Evolutionary conservation across 1,284 basidiomycete species (phyloP), one percentile per base, ranked within the genome.

Genomic region (Heterobasidion annosum): DNA sequence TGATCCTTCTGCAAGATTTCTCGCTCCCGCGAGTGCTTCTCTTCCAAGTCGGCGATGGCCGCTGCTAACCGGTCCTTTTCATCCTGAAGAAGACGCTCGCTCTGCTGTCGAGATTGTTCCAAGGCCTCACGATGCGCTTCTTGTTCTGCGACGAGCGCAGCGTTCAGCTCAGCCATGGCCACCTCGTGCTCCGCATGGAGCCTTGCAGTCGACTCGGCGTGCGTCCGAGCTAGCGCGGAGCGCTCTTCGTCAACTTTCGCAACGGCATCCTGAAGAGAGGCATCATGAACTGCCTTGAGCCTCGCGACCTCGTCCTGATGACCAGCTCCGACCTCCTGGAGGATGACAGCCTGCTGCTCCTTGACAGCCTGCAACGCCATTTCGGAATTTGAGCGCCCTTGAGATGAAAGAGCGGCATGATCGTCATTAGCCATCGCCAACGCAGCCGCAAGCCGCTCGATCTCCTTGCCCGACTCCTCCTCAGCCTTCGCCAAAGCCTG

Each of bases 321-420:
- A 16, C 71, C 70, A 50, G 68, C 73, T 57, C 79, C 76, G 33
- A 83, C 61, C 54, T 83, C 81, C 55, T 75, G 68, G 6, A 89
- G 69, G 34, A 79, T 66, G 2, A 67, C 61, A 1, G 75, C 74
- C 53, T 88, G 84, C 58, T 80, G 77, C 62, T 83, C 77, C 63
- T 78, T 74, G 32, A 78, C 68, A 18, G 67, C 61, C 48, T 69
- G 72, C n/a, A 82, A 63, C 6, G 74, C 69, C 1, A 71, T 72
- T 51, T 85, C 83, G 49, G 77, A 68, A 52, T 82, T 78, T 57
- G 74, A 73, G 32, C 68, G 71, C 48, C 73, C 64, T 50, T 72
- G 73, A 2, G 67, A 64, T 40, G 73, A 63, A 12, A 73, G 65
- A 32, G 68, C 62, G 0, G 64, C 64, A 52, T 72, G 69, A 53